phyloP scores from a whole-genome alignment of 352 stramenopile genomes.

The Pythium utonaiense region DNA sequence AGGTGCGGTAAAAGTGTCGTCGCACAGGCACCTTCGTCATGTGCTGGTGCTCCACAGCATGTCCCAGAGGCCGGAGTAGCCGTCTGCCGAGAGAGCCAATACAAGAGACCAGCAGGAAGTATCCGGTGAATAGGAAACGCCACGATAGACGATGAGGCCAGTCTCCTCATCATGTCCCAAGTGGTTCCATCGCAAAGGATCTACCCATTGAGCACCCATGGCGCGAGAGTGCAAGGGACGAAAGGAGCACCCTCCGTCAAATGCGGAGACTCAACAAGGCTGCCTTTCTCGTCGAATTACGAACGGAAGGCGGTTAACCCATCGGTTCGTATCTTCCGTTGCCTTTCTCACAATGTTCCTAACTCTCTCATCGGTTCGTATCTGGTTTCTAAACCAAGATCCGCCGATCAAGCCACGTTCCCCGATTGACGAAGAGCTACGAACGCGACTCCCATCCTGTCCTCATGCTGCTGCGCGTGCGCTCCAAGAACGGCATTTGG shows the following conservation, averaged over 20 bases:
- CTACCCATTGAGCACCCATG: too few relatives aligned
- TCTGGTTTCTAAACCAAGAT: background rate
- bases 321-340: background rate
- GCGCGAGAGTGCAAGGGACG: too few relatives aligned
- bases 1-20: too few relatives aligned
- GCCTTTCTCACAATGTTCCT: background rate
- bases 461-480: conserved; percentile 77
- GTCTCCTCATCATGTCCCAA: too few relatives aligned
- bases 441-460: background rate
- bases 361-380: background rate
- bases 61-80: too few relatives aligned
- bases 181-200: too few relatives aligned
- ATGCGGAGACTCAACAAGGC: background rate
- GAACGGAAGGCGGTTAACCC: background rate
- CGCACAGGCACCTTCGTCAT: too few relatives aligned
- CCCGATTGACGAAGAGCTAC: background rate
- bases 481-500: conserved; percentile 88
- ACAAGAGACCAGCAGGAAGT: too few relatives aligned
- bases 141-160: too few relatives aligned
- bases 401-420: background rate
- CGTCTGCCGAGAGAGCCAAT: too few relatives aligned
- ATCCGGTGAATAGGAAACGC: too few relatives aligned
- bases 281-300: background rate
- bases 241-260: background rate
- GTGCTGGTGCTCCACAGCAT: too few relatives aligned